Percentiles rank a stretch among this genome's conserved stretches.
Evolutionary conservation across 208 protist genomes (phyloP).

Genomic region (Crithidia expoeki): DNA sequence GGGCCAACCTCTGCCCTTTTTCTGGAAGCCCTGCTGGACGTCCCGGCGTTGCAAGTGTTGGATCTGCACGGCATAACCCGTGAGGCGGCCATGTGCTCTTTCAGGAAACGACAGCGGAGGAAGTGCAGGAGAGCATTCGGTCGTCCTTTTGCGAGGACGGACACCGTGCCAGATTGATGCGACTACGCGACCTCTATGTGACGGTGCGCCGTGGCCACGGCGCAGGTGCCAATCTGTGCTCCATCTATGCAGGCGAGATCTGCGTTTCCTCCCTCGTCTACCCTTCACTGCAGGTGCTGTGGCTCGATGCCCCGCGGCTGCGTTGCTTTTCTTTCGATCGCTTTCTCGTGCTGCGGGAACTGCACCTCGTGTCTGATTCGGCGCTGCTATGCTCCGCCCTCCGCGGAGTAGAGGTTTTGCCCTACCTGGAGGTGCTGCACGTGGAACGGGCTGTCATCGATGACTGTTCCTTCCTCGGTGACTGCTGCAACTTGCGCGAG

Average conservation of each 20-base stretch:
- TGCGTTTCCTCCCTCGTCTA: slow-evolving; percentile 25
- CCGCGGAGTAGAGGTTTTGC: slow-evolving; percentile 45
- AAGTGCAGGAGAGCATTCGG: not conserved
- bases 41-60: slow-evolving; percentile 27
- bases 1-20: not conserved
- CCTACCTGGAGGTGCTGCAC: slow-evolving; percentile 59
- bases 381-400: slow-evolving; percentile 43
- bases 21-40: not conserved
- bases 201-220: slow-evolving; percentile 14
- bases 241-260: slow-evolving; percentile 15
- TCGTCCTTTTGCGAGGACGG: not conserved
- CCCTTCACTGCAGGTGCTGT: slow-evolving; percentile 50
- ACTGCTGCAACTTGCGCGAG: slow-evolving; percentile 40
- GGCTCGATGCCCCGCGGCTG: slow-evolving; percentile 53
- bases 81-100: slow-evolving; percentile 18
- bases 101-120: not conserved
- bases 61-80: slow-evolving; percentile 21
- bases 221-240: slow-evolving; percentile 6
- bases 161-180: not conserved
- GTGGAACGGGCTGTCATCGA: slow-evolving; percentile 49
- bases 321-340: slow-evolving; percentile 24
- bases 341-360: slow-evolving; percentile 40
- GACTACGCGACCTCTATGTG: slow-evolving; percentile 40
- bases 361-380: slow-evolving; percentile 56
- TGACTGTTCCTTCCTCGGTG: slow-evolving; percentile 46